Base-by-base conservation (phyloP, 2,329 filamentous ascomycete species). In the Stagonosporopsis vannaccii region DNA sequence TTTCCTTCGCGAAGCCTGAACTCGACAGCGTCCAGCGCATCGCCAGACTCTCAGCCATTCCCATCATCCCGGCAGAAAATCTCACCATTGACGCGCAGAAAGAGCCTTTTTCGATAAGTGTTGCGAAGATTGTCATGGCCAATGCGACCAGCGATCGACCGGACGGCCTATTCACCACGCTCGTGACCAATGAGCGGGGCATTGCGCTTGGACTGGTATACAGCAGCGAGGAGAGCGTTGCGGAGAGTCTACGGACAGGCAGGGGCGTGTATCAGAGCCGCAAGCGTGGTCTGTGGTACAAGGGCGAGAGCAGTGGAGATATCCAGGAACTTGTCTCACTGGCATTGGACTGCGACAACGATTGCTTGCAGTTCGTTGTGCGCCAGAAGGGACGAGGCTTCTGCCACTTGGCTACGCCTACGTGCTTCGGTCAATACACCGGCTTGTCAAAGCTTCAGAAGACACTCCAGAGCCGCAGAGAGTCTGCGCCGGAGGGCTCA, bases 231-330 rank as follows among this genome's bases (percentile, higher is more conserved):
- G 91, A 96, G 76, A 98, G 94, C 73, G 87, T 99, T 30, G 82
- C 87, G 8, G 94, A 96, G 79, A 94, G 94, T 33, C 75, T 99
- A 58, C 86, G 86, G 69, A 96, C 92, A 7, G 88, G 88, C 19
- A 83, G 84, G 12, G 93, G 95, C 28, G 94, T 98, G 33, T 99
- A 99, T 75, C 92, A 97, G 78, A 98, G 94, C 80, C 85, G 95
- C 48, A 98, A 97, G 81, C 86, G 95, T 40, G 95, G 95, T 0
- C 79, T 99, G 25, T 99, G 95, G 95, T 90, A 96, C 77, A 99
- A 99, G 80, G 95, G 95, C 6, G 91, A 93, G 48, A 95, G 90
- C 8, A 98, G 94, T 50, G 95, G 95, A 13, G 93, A 98, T 74
- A 91, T 91, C 12, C 95, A 99, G 76, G 88, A 97, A 75, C 82